Evolutionary conservation across 192 early-diverging fungal species (phyloP), one percentile per base, ranked within the genome.

Genomic region (Coemansia guatemalensis): DNA sequence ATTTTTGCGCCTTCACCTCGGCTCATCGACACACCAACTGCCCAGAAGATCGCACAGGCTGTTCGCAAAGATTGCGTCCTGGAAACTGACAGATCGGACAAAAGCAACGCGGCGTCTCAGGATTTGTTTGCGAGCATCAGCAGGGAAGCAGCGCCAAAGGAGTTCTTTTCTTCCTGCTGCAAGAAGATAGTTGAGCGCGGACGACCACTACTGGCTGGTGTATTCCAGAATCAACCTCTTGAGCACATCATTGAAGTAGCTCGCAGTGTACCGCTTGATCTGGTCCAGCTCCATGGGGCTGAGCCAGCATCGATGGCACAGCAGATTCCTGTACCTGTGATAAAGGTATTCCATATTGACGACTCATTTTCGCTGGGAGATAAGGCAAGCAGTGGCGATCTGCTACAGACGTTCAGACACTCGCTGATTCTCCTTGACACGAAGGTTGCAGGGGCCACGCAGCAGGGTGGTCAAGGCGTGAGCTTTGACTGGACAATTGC

Each of bases 261-360:
- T 4, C 64, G 75, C 20, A 67, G 67, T 20, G 83, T 89, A 22
- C 87, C 88, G 20, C 81, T 99, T 21, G 96, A 99, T 72, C 51
- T 97, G 32, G 89, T 97, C 20, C 98, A 99, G 84, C 82, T 98
- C 56, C 98, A 99, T 77, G 93, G 94, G 1, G 71, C 83, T 29
- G 95, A 96, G 75, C 72, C 73, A 68, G 32, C 65, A 5, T 83
- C 86, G 33, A 60, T 88, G 65, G 87, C 90, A 1, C 80, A 65
- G 41, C 84, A 91, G 48, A 76, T 96, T 29, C 88, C 92, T 18
- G 86, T 91, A 0, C 89, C 92, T 14, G 87, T 91, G 2, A 90
- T 97, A 80, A 95, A 97, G 69, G 95, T 90, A 2, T 88, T 95
- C 78, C 93, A 94, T 65, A 83, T 98, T 6, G 88, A 89, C 57